Conservation (phyloP, 2,329 filamentous ascomycete genomes). For the Penicillium sp. region DNA sequence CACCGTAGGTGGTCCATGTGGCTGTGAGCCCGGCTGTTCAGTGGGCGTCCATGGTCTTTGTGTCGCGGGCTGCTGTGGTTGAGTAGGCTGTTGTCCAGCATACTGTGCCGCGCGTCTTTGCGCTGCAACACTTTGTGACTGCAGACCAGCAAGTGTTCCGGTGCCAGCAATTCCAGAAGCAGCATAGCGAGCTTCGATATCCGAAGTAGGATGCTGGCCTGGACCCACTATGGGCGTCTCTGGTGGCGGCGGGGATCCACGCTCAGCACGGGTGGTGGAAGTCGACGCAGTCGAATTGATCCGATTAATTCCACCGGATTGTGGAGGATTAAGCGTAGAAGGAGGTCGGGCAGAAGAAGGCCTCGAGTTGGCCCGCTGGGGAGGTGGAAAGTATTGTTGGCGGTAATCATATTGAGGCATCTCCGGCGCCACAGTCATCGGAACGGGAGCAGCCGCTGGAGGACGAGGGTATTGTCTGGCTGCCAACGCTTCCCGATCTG, state of each 20-base stretch:
- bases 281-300: slow-evolving; percentile 83
- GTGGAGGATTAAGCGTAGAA: slow-evolving; percentile 47
- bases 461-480: slow-evolving; percentile 57
- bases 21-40: slow-evolving; percentile 79
- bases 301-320: slow-evolving; percentile 51
- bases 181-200: slow-evolving; percentile 88
- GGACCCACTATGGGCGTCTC: slow-evolving; percentile 84
- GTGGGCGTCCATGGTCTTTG: slow-evolving; percentile 92
- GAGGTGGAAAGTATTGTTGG: slow-evolving; percentile 65
- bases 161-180: slow-evolving; percentile 87
- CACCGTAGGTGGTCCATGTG: slow-evolving; percentile 84
- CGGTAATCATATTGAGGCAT: slow-evolving; percentile 53
- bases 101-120: slow-evolving; percentile 81
- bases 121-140: slow-evolving; percentile 75
- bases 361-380: slow-evolving; percentile 32
- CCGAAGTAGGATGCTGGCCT: slow-evolving; percentile 68
- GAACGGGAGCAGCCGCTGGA: slow-evolving; percentile 32
- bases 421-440: slow-evolving; percentile 25
- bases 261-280: slow-evolving; percentile 85
- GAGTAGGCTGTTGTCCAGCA: slow-evolving; percentile 49
- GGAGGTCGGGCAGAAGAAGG: slow-evolving; percentile 7
- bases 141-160: slow-evolving; percentile 74
- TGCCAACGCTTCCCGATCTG: slow-evolving; percentile 78
- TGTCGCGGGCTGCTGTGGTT: slow-evolving; percentile 38
- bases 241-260: slow-evolving; percentile 90